Base-by-base conservation (phyloP, 2,329 filamentous ascomycete genomes). In the Alternaria brassicae region DNA sequence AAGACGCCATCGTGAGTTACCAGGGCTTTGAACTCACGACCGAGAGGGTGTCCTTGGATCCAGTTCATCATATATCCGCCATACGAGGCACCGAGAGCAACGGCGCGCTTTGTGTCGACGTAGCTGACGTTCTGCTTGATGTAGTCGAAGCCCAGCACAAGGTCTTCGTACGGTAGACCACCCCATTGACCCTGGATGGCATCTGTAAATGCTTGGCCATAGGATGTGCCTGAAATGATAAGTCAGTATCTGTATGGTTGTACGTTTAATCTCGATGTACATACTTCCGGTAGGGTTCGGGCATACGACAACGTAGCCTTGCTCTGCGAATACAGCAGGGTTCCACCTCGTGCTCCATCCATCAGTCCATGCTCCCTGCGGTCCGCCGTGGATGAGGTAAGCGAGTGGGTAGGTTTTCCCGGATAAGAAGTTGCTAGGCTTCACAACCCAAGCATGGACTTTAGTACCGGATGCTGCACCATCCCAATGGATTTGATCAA, bases 1-100 rank as follows among this genome's bases (percentile, higher is more conserved):
- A 93, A 95, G 53, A 93, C 89, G 47, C 93, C 93, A 68, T 97
- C 92, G 74, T 97, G 93, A 69, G 89, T 93, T 27, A 96, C 92
- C 4, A 97, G 84, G 0, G 92, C 92, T 77, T 92, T 92, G 85
- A 97, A 96, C 67, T 90, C 88, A 27, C 91, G 88, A 19, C 92
- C 93, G 0, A 97, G 84, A 1, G 87, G 84, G 63, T 95, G 90
- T 7, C 93, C 93, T 78, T 97, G 92, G 69, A 97, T 92, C 93
- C 93, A 96, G 75, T 96, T 85, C 71, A 78, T 75, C 74, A 85
- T 84, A 70, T 74, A 79, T 2, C 76, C 76, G 25, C 75, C 80
- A 49, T 81, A 81, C 0, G 77, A 75, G 1, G 90, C 91, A 5
- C 91, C 91, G 0, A 92, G 79, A 1, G 89, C 91, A 0, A 95